A percentile compares a stretch with the other conserved stretches of the same genome.
These are phyloP conservation scores for Fusarium sp. DNA, from an alignment of 2,329 filamentous ascomycete genomes.

Conservation along the genomic window DNA sequence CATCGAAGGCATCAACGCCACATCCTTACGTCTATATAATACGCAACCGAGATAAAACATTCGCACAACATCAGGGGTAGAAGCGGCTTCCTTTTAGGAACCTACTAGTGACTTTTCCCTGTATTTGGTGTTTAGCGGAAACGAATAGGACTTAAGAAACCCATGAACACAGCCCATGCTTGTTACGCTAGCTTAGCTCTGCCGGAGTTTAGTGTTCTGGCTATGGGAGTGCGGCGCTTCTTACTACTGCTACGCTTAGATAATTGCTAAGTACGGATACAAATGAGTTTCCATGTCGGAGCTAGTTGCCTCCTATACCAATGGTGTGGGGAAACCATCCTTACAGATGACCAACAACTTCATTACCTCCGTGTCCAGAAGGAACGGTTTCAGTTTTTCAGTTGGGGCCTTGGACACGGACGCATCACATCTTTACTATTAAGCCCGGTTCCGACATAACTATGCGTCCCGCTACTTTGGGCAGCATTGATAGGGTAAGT, in stretches of 20 bases:
- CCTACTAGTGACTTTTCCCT: background rate
- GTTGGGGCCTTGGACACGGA: background rate
- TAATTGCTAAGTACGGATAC: background rate
- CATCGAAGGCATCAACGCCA: background rate
- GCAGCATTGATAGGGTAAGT: background rate
- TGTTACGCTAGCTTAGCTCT: background rate
- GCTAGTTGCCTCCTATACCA: background rate
- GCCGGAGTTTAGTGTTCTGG: background rate
- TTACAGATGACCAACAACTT: background rate
- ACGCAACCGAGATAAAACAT: background rate
- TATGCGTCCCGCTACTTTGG: background rate
- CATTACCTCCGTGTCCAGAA: background rate
- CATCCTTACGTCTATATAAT: background rate
- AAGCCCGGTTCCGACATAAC: background rate
- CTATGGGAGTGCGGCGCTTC: background rate
- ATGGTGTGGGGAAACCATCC: background rate
- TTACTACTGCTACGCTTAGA: background rate
- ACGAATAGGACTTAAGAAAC: background rate
- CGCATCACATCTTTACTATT: background rate
- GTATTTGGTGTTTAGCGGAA: background rate
- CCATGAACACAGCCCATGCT: background rate
- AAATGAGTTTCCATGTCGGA: background rate
- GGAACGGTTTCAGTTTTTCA: background rate
- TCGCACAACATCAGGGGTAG: background rate
- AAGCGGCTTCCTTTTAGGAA: background rate